A percentile compares a stretch with the other conserved stretches of the same genome.
These are phyloP conservation scores for Nidularia pulvinata DNA, from an alignment of 768 basidiomycete genomes.

Conservation along the genomic window DNA sequence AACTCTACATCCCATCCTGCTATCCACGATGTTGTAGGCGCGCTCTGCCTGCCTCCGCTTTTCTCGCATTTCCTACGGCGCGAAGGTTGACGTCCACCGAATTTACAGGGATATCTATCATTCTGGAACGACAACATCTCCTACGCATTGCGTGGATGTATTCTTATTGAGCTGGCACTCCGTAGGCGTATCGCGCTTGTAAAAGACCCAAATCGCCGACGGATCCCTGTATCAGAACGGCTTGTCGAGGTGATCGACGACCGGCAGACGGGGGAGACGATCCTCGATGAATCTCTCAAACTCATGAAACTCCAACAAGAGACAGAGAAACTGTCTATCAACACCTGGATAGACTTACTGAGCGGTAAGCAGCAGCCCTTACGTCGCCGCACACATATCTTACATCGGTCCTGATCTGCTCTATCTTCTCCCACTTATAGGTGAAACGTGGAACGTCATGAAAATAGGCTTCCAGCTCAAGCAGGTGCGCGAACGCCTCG, in stretches of 20 bases:
- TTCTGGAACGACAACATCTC: slow-evolving; percentile 99
- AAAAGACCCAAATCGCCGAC: slow-evolving; percentile 75
- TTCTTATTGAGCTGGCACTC: slow-evolving; percentile 96
- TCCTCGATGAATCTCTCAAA: slow-evolving; percentile 92
- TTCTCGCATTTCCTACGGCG: slow-evolving; percentile 3
- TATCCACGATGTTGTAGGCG: no score
- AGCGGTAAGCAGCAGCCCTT: slow-evolving; percentile 63
- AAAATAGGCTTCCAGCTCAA: slow-evolving; percentile 99
- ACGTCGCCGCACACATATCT: no score
- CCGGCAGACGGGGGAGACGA: slow-evolving; percentile 92
- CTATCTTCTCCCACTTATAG: slow-evolving; percentile 33
- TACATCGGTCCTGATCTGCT: background rate
- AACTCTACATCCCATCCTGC: no score
- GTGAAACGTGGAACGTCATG: slow-evolving; percentile 99
- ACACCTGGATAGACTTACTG: slow-evolving; percentile 94
- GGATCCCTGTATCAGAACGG: slow-evolving; percentile 77
- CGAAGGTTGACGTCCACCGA: no score
- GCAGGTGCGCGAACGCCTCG: slow-evolving; percentile 96
- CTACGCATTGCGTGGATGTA: slow-evolving; percentile 97
- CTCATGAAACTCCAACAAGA: slow-evolving; percentile 92
- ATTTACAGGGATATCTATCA: slow-evolving; percentile 78
- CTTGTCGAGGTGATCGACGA: slow-evolving; percentile 92
- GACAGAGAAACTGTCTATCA: slow-evolving; percentile 75
- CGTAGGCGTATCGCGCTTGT: slow-evolving; percentile 91
- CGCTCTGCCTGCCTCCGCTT: no score